Evolutionary conservation across 441 rosid genomes (phyloP), one percentile per base, ranked within the genome.

Genomic region (Melastoma candidum): DNA sequence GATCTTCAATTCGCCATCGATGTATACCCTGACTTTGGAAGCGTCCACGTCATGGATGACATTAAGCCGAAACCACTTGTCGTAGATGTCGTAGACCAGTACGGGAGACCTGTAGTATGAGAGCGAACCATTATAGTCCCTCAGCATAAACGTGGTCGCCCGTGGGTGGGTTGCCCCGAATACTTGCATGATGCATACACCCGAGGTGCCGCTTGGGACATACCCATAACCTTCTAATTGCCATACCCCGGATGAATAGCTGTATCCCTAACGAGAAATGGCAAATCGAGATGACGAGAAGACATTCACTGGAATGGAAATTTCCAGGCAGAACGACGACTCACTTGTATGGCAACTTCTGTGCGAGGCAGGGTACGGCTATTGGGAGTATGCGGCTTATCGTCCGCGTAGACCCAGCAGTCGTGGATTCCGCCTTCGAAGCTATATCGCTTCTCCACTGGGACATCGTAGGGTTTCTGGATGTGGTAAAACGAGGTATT

Each of bases 181-280:
- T 59, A 7, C 27, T 17, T 6, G 71, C 3, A 68, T 53, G 12
- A 32, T n/a, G 56, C 46, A 52, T 25, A 51, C 45, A 8, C 55
- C 43, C 4, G 43, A 26, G 2, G 55, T 51, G 7, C 17, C 43
- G 13, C 5, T 11, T 8, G 56, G 56, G 6, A 52, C 56, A 10
- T 52, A 52, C 12, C 56, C 45, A 32, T 52, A 11, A 27, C 56
- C 56, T 52, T 52, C 44, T 2, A 52, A 52, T 27, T 52, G 56
- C 45, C 56, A 52, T 10, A 52, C 45, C 11, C 44, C 56, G 1
- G 24, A 52, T 11, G 54, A 27, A 51, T 51, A 27, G 44, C 11
- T 1, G 24, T 27, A 51, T 51, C 54, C 54, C 54, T 51, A 3
- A 9, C 0, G 44, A 0, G 29, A 50, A 50, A 50, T 26, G 41